Percentiles rank a stretch among this genome's conserved stretches.
Conservation (phyloP, 2,329 filamentous ascomycete species). For the Cryphonectria japonica region DNA sequence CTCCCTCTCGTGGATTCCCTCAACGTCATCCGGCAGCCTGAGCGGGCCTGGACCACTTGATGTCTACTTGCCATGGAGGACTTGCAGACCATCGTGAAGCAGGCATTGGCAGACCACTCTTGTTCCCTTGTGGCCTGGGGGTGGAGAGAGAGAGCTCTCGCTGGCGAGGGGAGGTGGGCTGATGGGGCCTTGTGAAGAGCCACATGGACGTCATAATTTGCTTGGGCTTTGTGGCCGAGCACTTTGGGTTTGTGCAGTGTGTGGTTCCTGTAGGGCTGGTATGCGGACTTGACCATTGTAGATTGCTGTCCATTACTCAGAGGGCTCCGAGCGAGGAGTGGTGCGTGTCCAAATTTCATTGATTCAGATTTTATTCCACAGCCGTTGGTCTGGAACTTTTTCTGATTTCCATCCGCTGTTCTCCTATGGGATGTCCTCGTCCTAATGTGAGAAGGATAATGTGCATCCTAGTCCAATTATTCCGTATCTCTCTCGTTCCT, state of each 20-base stretch:
- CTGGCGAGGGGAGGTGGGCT: neutral
- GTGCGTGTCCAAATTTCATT: neutral
- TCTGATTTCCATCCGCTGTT: neutral
- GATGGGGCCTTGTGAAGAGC: neutral
- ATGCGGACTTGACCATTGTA: neutral
- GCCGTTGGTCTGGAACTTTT: neutral
- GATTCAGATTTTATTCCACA: neutral
- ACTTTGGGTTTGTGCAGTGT: neutral
- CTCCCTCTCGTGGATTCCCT: neutral
- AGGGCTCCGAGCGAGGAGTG: neutral
- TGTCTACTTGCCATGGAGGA: neutral
- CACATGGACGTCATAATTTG: neutral
- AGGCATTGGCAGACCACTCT: neutral
- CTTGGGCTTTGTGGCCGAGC: neutral
- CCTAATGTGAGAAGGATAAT: neutral
- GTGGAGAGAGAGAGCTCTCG: neutral
- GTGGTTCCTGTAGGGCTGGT: constrained; percentile 2
- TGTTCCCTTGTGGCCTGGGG: constrained; percentile 3
- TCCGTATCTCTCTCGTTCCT: neutral
- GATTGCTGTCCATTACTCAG: neutral
- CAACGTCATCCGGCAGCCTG: constrained; percentile 21
- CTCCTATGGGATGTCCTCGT: too few relatives aligned
- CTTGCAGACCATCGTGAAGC: constrained; percentile 8
- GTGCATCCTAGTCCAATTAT: neutral
- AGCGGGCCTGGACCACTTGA: constrained; percentile 6